Evolutionary conservation across 768 basidiomycete genomes (phyloP), one percentile per base, ranked within the genome.

Genomic region (Boletus rufocinnamomeus): DNA sequence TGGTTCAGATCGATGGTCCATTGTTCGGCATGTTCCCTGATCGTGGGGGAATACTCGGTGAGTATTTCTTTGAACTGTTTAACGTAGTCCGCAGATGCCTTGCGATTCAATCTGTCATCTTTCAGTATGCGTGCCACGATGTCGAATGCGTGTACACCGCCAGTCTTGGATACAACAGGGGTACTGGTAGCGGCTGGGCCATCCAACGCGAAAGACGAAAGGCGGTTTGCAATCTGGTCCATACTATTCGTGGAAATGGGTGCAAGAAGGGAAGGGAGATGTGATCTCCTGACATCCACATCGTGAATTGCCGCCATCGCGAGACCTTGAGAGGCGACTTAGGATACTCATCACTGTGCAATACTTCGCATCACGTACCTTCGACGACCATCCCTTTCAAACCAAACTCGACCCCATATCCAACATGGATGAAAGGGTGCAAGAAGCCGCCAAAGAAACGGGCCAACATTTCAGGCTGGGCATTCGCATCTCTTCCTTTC

Each of bases 391-490:
- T 76, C 1, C 87, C 88, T 17, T 79, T 82, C 38, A 89, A 50
- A 9, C 79, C 79, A 58, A 89, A 88, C 69, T 89, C 89, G 4
- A 76, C 58, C 0, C 87, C 88, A 62, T 83, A 80, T 3, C 85
- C 87, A 10, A 74, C 62, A 63, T 88, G 84, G 46, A 89, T 88
- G 54, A 87, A 46, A 0, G 87, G 79, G 62, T 90, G 89, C 2
- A 88, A 5, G 23, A 89, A 62, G 0, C 80, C 83, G 0, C 76
- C 71, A 16, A 59, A 30, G 55, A 84, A 76, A 19, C 84, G 80
- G 52, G 71, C 75, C 7, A 88, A 67, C 82, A 89, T 84, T 56
- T 78, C 72, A 0, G 82, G 84, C 27, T 81, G 77, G 3, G 57
- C 5, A 0, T 41, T 46, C 2, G 38, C 50, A 27, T 65, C 54